A percentile compares a stretch with the other conserved stretches of the same genome.
Evolutionary conservation across 1,284 basidiomycete genomes (phyloP).

Genomic region (Moesziomyces globuligerus): DNA sequence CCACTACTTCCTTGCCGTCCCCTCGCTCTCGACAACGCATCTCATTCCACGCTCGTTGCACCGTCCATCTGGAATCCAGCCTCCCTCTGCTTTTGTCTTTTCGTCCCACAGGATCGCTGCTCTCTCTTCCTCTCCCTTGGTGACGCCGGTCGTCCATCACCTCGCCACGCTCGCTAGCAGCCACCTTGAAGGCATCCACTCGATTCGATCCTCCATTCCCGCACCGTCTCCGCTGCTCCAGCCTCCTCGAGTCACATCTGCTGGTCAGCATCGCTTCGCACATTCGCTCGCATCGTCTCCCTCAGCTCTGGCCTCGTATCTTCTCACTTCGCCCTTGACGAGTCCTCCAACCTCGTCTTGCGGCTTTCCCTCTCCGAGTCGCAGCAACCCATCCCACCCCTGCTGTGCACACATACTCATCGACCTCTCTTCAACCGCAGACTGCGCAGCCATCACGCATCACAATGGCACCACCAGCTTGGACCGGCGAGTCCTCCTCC

Average conservation of each 20-base stretch:
- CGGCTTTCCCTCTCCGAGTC: too few relatives aligned
- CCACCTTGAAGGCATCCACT: too few relatives aligned
- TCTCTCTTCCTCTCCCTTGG: neutral
- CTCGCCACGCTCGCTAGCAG: conserved; percentile 4
- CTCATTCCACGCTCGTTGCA: neutral
- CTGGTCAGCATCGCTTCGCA: neutral
- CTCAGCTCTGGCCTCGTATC: too few relatives aligned
- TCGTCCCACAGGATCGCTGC: neutral
- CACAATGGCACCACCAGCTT: conserved; percentile 20
- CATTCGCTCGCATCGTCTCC: conserved; percentile 2
- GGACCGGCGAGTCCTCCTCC: conserved; percentile 39
- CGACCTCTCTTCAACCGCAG: neutral
- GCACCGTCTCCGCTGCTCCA: too few relatives aligned
- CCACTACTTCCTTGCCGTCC: neutral
- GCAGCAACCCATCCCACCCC: too few relatives aligned
- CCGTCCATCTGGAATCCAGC: neutral
- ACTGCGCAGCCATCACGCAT: neutral
- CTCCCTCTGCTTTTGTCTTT: neutral
- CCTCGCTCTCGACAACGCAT: too few relatives aligned
- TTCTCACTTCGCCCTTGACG: too few relatives aligned
- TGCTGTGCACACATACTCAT: too few relatives aligned
- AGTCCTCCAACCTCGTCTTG: too few relatives aligned
- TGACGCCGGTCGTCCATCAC: conserved; percentile 8
- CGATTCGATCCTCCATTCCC: neutral
- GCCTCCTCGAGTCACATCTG: too few relatives aligned